Conservation (phyloP, 2,329 filamentous ascomycete species). For the Pseudocercospora vitis region DNA sequence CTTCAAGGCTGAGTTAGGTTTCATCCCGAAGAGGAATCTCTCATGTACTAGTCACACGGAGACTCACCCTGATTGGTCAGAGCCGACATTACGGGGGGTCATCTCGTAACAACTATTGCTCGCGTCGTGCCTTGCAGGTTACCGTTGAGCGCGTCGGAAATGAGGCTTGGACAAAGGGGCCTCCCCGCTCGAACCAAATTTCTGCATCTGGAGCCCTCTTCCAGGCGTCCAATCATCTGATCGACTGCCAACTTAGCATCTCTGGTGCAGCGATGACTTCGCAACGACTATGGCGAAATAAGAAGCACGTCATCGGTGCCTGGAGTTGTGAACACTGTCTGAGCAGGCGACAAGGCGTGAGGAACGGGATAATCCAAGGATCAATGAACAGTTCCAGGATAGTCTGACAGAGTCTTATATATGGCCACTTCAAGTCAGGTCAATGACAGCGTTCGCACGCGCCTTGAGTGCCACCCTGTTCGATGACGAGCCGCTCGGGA, state of each 20-base stretch:
- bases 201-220: not conserved
- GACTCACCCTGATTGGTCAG: constrained; percentile 6
- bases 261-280: no score
- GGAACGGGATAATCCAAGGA: no score
- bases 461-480: not conserved
- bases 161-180: not conserved
- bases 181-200: not conserved
- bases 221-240: not conserved
- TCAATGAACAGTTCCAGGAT: no score
- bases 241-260: not conserved
- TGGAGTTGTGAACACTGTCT: not conserved
- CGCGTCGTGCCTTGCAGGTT: constrained; percentile 14
- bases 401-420: no score
- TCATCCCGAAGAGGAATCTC: constrained; percentile 11
- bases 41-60: not conserved
- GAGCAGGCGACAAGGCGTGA: no score
- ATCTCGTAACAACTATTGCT: constrained; percentile 12
- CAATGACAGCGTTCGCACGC: constrained; percentile 13
- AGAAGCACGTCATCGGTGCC: not conserved
- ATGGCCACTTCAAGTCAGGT: constrained; percentile 25
- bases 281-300: no score
- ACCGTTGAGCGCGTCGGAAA: not conserved
- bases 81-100: not conserved
- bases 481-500: not conserved
- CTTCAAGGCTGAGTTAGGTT: constrained; percentile 6